Base-by-base conservation (phyloP, 225 moss, liverwort and hornwort genomes). In the Pleurozium schreberi region DNA sequence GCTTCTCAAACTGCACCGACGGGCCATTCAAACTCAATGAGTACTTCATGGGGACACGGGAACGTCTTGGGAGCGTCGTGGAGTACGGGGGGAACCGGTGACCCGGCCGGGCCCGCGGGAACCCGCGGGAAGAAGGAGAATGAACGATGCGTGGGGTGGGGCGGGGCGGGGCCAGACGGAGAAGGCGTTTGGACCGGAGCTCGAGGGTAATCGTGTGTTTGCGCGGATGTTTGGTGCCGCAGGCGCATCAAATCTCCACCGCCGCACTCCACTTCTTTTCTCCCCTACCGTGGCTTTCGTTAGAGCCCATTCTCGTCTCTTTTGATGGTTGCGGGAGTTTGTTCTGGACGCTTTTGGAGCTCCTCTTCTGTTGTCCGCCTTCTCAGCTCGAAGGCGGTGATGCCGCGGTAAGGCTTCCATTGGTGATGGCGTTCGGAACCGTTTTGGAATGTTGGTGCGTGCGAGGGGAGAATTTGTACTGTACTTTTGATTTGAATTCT, bases 101-200 rank as follows among this genome's bases (percentile, higher is more conserved):
- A 64, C 79, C 90, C 77, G 79, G 86, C 82, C 79, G 79, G 88
- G 86, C 86, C 86, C 90, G 88, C 80, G 65, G 64, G 89, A 89
- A 92, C 88, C 92, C 89, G 92, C 89, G 88, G 90, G 92, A 92
- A 90, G 92, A 59, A 79, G 82, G 83, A 86, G 92, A 86, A 80
- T 79, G 88, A 74, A 84, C 73, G 59, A 84, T 70, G 91, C 65
- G 80, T 76, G 38, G 53, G n/a, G 66, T 5, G 74, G 18, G 74
- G 50, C 75, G 43, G n/a, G 83, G 83, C 28, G 18, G 65, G 71
- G 73, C 63, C 60, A 62, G 73, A 50, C 18, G 21, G 18, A 25
- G n/a, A 34, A 63, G 88, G 83, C 75, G 76, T 45, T 89, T 60
- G 88, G 80, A 58, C 34, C 86, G 52, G 78, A 86, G 82, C 82